Evolutionary conservation across 495 filamentous ascomycete genomes (phyloP).

Genomic region (Amorphotheca resinae): DNA sequence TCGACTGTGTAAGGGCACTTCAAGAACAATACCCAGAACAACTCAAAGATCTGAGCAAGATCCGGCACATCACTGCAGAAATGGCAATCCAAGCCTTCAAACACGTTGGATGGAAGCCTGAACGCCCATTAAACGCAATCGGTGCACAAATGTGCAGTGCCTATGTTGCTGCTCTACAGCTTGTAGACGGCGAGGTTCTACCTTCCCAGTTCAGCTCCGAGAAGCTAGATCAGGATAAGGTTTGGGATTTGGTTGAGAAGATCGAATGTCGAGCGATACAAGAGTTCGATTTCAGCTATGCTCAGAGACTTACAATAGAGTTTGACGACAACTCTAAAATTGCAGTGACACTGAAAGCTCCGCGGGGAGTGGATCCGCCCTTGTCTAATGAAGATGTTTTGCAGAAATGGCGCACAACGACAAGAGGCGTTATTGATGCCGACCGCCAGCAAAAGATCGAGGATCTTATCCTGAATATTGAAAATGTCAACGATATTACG

Average conservation of each 20-base stretch:
- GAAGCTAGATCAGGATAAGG: constrained; percentile 25
- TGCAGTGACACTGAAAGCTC: constrained; percentile 15
- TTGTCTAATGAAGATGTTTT: constrained; percentile 27
- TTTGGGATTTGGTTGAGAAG: constrained; percentile 28
- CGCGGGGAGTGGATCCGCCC: constrained; percentile 20
- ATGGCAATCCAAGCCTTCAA: constrained; percentile 23
- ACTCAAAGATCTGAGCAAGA: constrained; percentile 10
- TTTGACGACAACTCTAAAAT: constrained; percentile 21
- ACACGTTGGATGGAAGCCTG: constrained; percentile 28
- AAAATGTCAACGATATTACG: constrained; percentile 5
- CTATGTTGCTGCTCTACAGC: constrained; percentile 30
- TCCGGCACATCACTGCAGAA: constrained; percentile 21
- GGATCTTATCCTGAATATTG: constrained; percentile 22
- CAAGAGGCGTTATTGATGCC: constrained; percentile 21
- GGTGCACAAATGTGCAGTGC: constrained; percentile 32
- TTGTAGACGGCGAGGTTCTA: constrained; percentile 28
- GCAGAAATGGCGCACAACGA: constrained; percentile 24
- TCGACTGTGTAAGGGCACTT: constrained; percentile 23
- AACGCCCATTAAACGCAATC: constrained; percentile 26
- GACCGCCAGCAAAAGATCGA: constrained; percentile 24
- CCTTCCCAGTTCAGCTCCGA: constrained; percentile 23
- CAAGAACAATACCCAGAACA: constrained; percentile 20
- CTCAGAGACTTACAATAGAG: constrained; percentile 1
- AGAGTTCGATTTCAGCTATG: constrained; percentile 10
- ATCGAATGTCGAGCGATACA: constrained; percentile 24